Base-by-base conservation (phyloP, 2,329 filamentous ascomycete genomes). In the Colletotrichum somersetense region DNA sequence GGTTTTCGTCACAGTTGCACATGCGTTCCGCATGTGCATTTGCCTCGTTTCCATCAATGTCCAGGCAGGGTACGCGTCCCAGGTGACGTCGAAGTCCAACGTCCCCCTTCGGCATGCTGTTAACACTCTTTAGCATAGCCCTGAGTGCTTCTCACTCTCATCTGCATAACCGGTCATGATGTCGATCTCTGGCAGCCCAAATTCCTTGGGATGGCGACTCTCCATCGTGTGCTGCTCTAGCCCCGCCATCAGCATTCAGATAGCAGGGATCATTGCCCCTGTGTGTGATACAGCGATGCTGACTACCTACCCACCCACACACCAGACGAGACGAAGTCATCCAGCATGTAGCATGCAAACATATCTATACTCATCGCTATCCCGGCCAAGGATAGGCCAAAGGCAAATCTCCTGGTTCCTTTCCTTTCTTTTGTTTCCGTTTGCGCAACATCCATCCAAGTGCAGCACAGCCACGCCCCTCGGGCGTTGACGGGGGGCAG, bases 1-100 rank as follows among this genome's bases (percentile, higher is more conserved):
- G 52, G 58, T 58, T 68, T 53, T 59, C 52, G 69, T 68, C 69
- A 66, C 69, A 63, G 52, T 63, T 48, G 69, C 58, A 63, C 65
- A 63, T 58, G 58, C 58, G 44, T 18, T 20, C 40, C 65, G 44
- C 65, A 63, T 62, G 38, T 63, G 58, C 69, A 72, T 58, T 55
- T 63, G 65, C 52, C 69, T 63, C 52, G 20, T 38, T 42, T 40
- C 23, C 63, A 65, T 48, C 23, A 53, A 67, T 42, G 57, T 59
- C 44, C 52, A 68, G 58, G 69, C 52, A 68, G 58, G 69, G 35
- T 20, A 26, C 40, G 35, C 46, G 33, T 38, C 52, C 20, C 26
- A 42, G 58, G 58, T 38, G 23, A 35, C 68, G 44, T 57, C 16
- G 23, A 26, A 50, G n/a, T 46, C 58, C 38, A 46, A 12, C 40